Base-by-base conservation (phyloP, 306 rosid species). In the Ziziphus jujuba region DNA sequence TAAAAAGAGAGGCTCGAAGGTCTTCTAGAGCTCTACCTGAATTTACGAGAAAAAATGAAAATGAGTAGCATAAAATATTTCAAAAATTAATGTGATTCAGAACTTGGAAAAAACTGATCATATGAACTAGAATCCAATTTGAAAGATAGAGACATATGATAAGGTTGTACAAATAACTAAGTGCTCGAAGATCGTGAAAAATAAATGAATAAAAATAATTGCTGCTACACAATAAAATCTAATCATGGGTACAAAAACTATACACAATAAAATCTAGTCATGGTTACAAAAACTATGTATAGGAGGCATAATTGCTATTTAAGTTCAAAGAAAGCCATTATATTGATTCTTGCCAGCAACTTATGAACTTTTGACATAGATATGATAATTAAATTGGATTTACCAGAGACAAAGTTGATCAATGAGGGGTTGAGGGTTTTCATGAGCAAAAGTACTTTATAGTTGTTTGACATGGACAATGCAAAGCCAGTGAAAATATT, bases 1-100 rank as follows among this genome's bases (percentile, higher is more conserved):
- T 85, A 70, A 84, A 85, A 14, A 90, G 75, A 34, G 84, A 70
- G 13, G 88, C 73, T 74, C 95, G 70, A 74, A 87, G 63, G 44
- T 90, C 86, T 75, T 90, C 97, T 20, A 87, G 73, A 16, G 97
- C 85, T 76, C 69, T 87, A 36, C 90, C 95, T 90, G 81, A 56
- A 63, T 70, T 64, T 28, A 75, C 36, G 31, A 54, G 25, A 48
- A 55, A 62, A 6, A 20, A 2, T 63, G 70, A 61, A 48, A 56
- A 68, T 6, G 58, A 61, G 62, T 54, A 50, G 38, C 34, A 36
- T 13, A 22, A 57, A 55, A 3, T n/a, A n/a, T n/a, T 10, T 49
- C 22, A 50, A 50, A 16, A 17, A 50, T 15, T 50, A 50, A 50
- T 50, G 20, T 6, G 55, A 16, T 50, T 50, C 20, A 16, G 35